Evolutionary conservation across 2,329 filamentous ascomycete genomes (phyloP), one percentile per base, ranked within the genome.

Genomic region (Sporothrix inflata): DNA sequence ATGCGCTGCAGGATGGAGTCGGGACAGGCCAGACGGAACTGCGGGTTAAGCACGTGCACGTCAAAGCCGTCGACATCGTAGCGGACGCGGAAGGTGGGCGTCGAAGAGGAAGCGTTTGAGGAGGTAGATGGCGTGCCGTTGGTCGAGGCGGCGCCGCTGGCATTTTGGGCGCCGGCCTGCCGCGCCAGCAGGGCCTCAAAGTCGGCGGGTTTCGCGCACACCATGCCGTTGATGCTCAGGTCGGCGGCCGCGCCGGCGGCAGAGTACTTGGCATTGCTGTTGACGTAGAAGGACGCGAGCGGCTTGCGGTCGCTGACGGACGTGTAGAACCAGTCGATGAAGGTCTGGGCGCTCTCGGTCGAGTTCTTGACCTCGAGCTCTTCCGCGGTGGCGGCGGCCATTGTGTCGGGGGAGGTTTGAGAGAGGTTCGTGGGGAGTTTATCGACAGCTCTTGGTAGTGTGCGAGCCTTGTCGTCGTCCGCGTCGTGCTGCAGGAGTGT

Each of bases 21-120:
- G 3, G 86, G 84, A n/a, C 87, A 88, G 38, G 87, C 87, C 75
- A 87, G 82, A 68, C 83, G 81, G 78, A 89, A 92, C 72, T 87
- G 86, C 12, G 88, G 86, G 82, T 95, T 96, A 77, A 95, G 83
- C 63, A 94, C 88, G 75, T 97, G 93, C 72, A 89, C 90, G 81
- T 97, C 92, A 76, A 91, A 89, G 16, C 89, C 90, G 78, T 93
- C 90, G 71, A 94, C 85, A 71, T 95, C 92, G 82, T 93, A 96
- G 76, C 85, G 82, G 19, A 90, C 76, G 75, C 81, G 60, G 70
- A 71, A 70, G 24, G 69, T 30, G 21, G 68, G 24, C 38, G 63
- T n/a, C 1, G 69, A 38, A 24, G 72, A 51, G 9, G 69, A 21
- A 3, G 57, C 3, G 34, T 8, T 40, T 3, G 47, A n/a, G 3